Evolutionary conservation across 2,329 filamentous ascomycete species (phyloP).

Genomic region (Septoria linicola): DNA sequence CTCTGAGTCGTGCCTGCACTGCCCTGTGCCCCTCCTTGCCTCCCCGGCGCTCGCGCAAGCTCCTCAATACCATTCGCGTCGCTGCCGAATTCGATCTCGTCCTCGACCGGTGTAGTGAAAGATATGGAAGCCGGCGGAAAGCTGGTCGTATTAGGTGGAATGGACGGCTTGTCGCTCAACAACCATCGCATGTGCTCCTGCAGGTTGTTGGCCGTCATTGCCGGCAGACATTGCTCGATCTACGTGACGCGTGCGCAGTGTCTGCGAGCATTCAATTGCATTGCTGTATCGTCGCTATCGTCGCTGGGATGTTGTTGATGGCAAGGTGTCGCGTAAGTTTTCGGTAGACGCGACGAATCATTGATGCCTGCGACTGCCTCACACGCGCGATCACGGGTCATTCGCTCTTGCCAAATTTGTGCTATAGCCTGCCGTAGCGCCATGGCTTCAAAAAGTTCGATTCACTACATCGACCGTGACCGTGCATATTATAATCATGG

Average conservation of each 20-base stretch:
- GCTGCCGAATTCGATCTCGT: conserved; percentile 10
- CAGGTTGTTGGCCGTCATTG: conserved; percentile 52
- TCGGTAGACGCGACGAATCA: not conserved
- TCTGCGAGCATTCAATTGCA: conserved; percentile 6
- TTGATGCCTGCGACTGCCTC: conserved; percentile 7
- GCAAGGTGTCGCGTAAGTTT: not conserved
- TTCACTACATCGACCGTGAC: not conserved
- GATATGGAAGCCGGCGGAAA: conserved; percentile 27
- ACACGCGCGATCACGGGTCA: not conserved
- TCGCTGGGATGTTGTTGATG: too few relatives aligned
- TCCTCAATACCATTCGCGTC: not conserved
- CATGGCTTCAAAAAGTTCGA: conserved; percentile 9
- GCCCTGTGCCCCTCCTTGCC: not conserved
- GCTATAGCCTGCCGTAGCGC: conserved; percentile 2
- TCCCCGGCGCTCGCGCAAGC: not conserved
- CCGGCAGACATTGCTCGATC: conserved; percentile 28
- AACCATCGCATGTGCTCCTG: conserved; percentile 51
- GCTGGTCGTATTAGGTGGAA: conserved; percentile 35
- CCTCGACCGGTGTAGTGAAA: conserved; percentile 14
- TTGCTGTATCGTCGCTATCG: not conserved
- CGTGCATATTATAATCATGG: conserved; percentile 44
- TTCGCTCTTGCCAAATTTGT: not conserved
- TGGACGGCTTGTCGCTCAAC: conserved; percentile 46
- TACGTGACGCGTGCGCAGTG: not conserved
- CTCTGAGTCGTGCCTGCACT: not conserved